Evolutionary conservation across 2,329 filamentous ascomycete genomes (phyloP).

Genomic region (Macrophomina pseudophaseolina): DNA sequence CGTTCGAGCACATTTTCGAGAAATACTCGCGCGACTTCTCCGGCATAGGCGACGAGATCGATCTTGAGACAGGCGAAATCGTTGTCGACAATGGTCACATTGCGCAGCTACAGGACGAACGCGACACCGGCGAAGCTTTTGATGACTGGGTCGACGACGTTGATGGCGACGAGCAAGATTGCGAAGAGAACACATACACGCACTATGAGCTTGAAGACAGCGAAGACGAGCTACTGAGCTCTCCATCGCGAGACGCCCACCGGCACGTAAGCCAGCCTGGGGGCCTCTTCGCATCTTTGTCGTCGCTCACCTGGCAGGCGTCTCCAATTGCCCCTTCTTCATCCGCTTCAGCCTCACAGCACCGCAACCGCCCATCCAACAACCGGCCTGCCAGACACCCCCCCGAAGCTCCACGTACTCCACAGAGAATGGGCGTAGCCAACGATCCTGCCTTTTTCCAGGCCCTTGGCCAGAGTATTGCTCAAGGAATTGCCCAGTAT

Average conservation of each 20-base stretch:
- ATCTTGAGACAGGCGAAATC: slow-evolving; percentile 78
- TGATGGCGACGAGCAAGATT: neutral
- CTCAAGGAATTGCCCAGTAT: slow-evolving; percentile 39
- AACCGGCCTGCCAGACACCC: neutral
- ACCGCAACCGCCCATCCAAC: neutral
- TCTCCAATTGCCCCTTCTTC: neutral
- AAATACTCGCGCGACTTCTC: slow-evolving; percentile 87
- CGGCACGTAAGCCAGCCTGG: neutral
- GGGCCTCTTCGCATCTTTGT: neutral
- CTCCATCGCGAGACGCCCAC: neutral
- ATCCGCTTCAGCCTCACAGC: neutral
- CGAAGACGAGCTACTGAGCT: slow-evolving; percentile 16
- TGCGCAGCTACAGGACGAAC: slow-evolving; percentile 63
- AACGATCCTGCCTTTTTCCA: slow-evolving; percentile 32
- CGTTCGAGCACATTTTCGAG: slow-evolving; percentile 85
- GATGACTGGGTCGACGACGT: neutral
- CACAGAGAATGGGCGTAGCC: slow-evolving; percentile 8
- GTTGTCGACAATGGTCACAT: slow-evolving; percentile 93
- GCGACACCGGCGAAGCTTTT: slow-evolving; percentile 51
- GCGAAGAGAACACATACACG: neutral
- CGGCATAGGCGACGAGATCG: slow-evolving; percentile 86
- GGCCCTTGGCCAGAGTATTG: slow-evolving; percentile 41
- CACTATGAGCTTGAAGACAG: neutral
- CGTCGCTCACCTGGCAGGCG: neutral
- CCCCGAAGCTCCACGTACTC: neutral